Evolutionary conservation across 208 protist genomes (phyloP).

Genomic region (Wallacemonas sp.): DNA sequence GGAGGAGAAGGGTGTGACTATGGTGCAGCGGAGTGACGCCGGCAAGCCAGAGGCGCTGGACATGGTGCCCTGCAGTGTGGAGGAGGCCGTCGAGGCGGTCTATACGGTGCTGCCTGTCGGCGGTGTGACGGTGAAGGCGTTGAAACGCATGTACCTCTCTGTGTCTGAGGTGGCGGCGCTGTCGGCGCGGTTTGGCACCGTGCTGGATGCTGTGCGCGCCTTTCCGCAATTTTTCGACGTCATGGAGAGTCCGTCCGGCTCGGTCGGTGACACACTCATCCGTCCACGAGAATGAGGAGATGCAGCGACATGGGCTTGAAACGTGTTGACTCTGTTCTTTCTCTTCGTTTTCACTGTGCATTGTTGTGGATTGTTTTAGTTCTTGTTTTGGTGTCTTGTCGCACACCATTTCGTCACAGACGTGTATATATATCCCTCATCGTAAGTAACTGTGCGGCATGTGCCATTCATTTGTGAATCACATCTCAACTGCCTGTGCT

Average conservation of each 20-base stretch:
- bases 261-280: background rate
- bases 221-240: slow-evolving; percentile 82
- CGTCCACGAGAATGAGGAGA: slow-evolving; percentile 1
- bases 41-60: slow-evolving; percentile 15
- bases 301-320: too few species aligned
- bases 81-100: slow-evolving; percentile 74
- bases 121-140: slow-evolving; percentile 52
- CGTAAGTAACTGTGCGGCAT: too few species aligned
- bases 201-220: slow-evolving; percentile 39
- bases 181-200: slow-evolving; percentile 53
- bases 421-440: too few species aligned
- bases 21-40: slow-evolving; percentile 51
- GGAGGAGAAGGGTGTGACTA: slow-evolving; percentile 35
- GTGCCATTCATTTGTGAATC: too few species aligned
- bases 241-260: background rate
- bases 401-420: too few species aligned
- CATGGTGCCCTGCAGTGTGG: slow-evolving; percentile 38
- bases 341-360: background rate
- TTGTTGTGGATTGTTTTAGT: slow-evolving; percentile 15
- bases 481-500: too few species aligned
- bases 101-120: slow-evolving; percentile 58
- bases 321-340: too few species aligned
- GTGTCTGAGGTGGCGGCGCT: slow-evolving; percentile 35
- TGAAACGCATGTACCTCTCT: slow-evolving; percentile 48
- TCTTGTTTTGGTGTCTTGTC: background rate